These are phyloP conservation scores for Eucalyptus sp. DNA, from an alignment of 345 rosid species.

Conservation along the genomic window DNA sequence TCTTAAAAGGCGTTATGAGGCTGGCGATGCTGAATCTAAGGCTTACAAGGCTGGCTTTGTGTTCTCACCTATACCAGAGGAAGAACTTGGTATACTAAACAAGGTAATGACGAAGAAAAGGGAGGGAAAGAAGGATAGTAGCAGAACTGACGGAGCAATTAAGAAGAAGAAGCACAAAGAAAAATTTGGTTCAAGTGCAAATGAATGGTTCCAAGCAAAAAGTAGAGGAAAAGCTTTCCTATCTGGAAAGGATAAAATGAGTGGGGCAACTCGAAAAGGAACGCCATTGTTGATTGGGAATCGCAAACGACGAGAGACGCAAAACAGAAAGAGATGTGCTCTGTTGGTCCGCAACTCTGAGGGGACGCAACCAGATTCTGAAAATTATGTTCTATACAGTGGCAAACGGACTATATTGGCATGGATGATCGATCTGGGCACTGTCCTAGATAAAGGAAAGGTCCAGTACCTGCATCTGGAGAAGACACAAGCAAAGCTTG, in stretches of 20 bases:
- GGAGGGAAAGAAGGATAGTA: constrained; percentile 30
- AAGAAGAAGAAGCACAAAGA: constrained; percentile 21
- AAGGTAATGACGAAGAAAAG: constrained; percentile 35
- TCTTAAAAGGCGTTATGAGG: constrained; percentile 45
- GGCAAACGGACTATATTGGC: constrained; percentile 70
- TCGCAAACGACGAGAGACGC: constrained; percentile 32
- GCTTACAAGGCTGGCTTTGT: constrained; percentile 30
- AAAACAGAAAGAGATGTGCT: constrained; percentile 46
- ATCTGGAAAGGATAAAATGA: neutral
- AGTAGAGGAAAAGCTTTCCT: constrained; percentile 4
- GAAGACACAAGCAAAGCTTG: constrained; percentile 19
- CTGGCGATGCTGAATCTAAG: constrained; percentile 12
- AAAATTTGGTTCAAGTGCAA: constrained; percentile 2
- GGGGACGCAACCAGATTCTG: constrained; percentile 23
- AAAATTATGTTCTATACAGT: constrained; percentile 50
- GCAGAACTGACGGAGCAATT: constrained; percentile 9
- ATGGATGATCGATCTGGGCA: constrained; percentile 79
- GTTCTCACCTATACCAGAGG: constrained; percentile 58
- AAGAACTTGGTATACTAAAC: constrained; percentile 47
- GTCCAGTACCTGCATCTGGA: constrained; percentile 38
- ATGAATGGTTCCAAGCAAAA: constrained; percentile 8
- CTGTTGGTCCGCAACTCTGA: constrained; percentile 58
- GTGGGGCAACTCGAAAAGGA: constrained; percentile 1
- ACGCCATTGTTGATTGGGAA: constrained; percentile 12
- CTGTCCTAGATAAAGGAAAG: constrained; percentile 40